phyloP scores from a whole-genome alignment of 805 yeast species.

The Candida yuanshanica region DNA sequence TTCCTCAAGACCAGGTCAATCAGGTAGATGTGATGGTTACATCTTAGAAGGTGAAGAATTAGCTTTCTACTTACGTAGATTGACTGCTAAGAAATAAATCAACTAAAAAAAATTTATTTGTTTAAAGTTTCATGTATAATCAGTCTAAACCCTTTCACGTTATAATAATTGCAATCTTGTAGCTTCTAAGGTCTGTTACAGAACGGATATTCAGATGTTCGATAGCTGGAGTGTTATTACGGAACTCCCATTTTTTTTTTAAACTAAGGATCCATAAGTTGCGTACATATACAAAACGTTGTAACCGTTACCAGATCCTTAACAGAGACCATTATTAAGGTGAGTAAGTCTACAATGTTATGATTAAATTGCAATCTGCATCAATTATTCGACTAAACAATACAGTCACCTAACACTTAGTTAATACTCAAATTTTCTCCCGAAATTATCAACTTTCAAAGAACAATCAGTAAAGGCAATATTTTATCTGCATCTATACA shows the following conservation, averaged over 20 bases:
- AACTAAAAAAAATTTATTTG: constrained; percentile 8
- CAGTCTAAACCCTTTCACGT: constrained; percentile 23
- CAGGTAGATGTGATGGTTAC: constrained; percentile 99
- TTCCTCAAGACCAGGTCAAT: constrained; percentile 99
- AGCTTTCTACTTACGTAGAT: constrained; percentile 99
- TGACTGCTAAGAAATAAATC: constrained; percentile 94
- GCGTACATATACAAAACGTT: too few species aligned
- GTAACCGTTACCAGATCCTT: too few species aligned
- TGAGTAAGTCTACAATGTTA: neutral
- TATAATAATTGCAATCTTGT: constrained; percentile 4
- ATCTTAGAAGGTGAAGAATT: constrained; percentile 99
- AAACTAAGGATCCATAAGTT: too few species aligned
- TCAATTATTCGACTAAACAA: neutral
- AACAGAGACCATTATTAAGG: too few species aligned
- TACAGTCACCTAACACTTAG: neutral
- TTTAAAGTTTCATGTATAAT: constrained; percentile 20
- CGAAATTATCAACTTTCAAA: neutral
- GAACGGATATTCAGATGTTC: too few species aligned
- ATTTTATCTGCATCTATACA: constrained; percentile 29
- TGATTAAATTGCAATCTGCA: neutral
- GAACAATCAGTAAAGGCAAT: constrained; percentile 28
- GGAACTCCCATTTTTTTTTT: too few species aligned
- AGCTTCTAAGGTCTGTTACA: too few species aligned
- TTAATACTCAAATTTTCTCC: neutral
- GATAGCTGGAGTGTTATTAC: too few species aligned